A percentile compares a stretch with the other conserved stretches of the same genome.
Conservation (phyloP, 202 grass and related monocot genomes). For the Elaeis oleifera region DNA sequence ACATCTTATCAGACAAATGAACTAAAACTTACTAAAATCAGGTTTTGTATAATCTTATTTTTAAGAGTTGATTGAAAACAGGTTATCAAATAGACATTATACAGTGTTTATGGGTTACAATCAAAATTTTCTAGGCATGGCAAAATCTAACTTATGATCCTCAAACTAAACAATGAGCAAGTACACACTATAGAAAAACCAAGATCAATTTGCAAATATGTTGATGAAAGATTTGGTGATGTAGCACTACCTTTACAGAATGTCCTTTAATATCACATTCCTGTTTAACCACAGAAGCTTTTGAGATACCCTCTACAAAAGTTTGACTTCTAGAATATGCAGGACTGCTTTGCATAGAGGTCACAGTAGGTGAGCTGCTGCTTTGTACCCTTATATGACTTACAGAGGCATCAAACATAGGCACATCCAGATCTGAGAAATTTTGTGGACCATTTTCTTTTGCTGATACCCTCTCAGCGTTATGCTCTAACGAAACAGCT, state of each 20-base stretch:
- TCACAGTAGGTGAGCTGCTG: conserved; percentile 31
- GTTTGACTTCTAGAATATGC: conserved; percentile 60
- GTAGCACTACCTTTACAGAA: conserved; percentile 64
- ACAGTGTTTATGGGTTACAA: too few species aligned
- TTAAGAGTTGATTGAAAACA: too few species aligned
- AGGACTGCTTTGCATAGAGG: conserved; percentile 31
- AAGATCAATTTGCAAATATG: background rate
- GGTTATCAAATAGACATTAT: too few species aligned
- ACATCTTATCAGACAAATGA: too few species aligned
- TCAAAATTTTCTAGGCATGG: too few species aligned
- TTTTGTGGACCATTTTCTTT: conserved; percentile 56
- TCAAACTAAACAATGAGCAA: too few species aligned
- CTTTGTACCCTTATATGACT: conserved; percentile 39
- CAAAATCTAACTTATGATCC: too few species aligned
- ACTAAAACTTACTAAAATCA: too few species aligned
- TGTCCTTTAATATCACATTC: conserved; percentile 79
- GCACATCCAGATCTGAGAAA: conserved; percentile 61
- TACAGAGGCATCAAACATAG: conserved; percentile 70
- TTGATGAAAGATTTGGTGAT: background rate
- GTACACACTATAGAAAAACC: too few species aligned
- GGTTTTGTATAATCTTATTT: too few species aligned
- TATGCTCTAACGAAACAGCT: conserved; percentile 61
- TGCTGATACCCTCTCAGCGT: conserved; percentile 45
- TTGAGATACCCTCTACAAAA: conserved; percentile 94
- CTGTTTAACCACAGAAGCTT: conserved; percentile 91